phyloP scores from a whole-genome alignment of 2,329 filamentous ascomycete species.

The Botrytis fabae region DNA sequence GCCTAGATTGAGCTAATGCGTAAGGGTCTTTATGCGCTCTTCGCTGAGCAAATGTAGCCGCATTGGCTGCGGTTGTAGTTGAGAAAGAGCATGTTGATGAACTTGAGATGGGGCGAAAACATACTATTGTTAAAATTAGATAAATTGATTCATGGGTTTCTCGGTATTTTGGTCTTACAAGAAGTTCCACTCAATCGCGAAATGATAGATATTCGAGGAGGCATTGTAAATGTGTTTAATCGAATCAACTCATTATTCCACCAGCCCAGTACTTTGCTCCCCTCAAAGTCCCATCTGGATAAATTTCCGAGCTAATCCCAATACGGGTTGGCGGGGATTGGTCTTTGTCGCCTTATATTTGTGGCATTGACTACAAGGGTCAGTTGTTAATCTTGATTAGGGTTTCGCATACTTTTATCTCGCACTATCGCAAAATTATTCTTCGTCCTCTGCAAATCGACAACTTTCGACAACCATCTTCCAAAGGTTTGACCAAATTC shows the following conservation, averaged over 20 bases:
- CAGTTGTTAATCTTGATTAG: slow-evolving; percentile 23
- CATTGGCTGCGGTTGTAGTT: slow-evolving; percentile 63
- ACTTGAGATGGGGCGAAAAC: slow-evolving; percentile 55
- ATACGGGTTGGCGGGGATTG: slow-evolving; percentile 34
- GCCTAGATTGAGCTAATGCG: slow-evolving; percentile 74
- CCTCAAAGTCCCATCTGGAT: slow-evolving; percentile 22
- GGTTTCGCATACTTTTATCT: slow-evolving; percentile 24
- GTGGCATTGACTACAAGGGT: background rate
- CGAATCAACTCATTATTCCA: background rate
- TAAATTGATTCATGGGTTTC: background rate
- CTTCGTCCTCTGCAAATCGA: slow-evolving; percentile 32
- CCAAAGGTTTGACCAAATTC: slow-evolving; percentile 37
- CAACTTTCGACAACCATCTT: slow-evolving; percentile 23
- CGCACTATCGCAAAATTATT: slow-evolving; percentile 23
- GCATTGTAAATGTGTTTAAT: slow-evolving; percentile 50
- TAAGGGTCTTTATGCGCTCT: slow-evolving; percentile 78
- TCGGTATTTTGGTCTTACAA: slow-evolving; percentile 48
- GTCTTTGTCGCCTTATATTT: accelerated
- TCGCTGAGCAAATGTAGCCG: slow-evolving; percentile 60
- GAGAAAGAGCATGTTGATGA: slow-evolving; percentile 53
- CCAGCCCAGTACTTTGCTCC: slow-evolving; percentile 11
- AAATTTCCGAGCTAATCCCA: slow-evolving; percentile 31
- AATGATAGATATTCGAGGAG: slow-evolving; percentile 63
- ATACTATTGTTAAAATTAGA: slow-evolving; percentile 49
- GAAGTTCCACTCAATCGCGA: slow-evolving; percentile 60